Evolutionary conservation across 352 stramenopile genomes (phyloP).

Genomic region (Pythium pectinolyticum): DNA sequence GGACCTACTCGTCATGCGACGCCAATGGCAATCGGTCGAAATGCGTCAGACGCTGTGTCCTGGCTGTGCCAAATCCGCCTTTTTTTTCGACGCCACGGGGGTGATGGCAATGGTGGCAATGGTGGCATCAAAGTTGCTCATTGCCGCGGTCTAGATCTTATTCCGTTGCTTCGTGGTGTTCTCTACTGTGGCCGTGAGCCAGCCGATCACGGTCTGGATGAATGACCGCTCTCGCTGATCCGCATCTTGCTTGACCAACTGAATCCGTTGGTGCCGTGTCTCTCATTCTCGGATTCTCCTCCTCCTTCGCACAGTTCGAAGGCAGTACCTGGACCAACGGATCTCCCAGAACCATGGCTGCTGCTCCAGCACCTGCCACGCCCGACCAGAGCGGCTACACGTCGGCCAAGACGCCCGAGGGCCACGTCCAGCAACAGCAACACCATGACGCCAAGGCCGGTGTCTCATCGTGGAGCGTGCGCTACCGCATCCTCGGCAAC

Average conservation of each 20-base stretch:
- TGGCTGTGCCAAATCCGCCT: no score
- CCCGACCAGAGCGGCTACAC: constrained; percentile 9
- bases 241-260: neutral
- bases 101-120: no score
- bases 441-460: constrained; percentile 1
- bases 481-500: constrained; percentile 21
- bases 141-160: no score
- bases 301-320: neutral
- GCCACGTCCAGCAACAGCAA: neutral
- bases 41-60: no score
- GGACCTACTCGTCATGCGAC: no score
- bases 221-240: no score
- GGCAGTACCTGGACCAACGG: neutral
- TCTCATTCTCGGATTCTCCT: constrained; percentile 3
- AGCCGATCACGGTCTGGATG: no score
- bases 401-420: constrained; percentile 5
- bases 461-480: constrained; percentile 10
- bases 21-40: no score
- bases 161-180: no score
- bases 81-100: no score
- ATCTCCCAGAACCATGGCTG: neutral
- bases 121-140: no score
- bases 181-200: no score
- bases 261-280: neutral
- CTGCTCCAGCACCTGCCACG: neutral